Evolutionary conservation across 2,329 filamentous ascomycete species (phyloP).

Genomic region (Dryadomyces quercus-mongolicae): DNA sequence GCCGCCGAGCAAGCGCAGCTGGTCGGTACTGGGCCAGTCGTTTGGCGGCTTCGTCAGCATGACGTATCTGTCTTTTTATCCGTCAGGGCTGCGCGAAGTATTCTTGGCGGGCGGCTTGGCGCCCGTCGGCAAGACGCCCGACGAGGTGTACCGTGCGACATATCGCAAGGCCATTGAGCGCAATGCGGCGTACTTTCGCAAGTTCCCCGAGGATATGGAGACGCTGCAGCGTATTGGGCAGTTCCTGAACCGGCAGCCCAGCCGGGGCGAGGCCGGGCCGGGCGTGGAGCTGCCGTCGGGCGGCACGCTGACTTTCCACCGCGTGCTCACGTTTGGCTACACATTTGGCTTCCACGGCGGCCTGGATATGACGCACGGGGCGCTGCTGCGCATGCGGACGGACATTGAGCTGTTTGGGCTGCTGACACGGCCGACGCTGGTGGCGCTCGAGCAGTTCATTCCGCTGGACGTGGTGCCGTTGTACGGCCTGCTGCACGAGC

Average conservation of each 20-base stretch:
- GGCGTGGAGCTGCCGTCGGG: constrained; percentile 55
- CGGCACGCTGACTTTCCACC: constrained; percentile 56
- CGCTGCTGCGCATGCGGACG: constrained; percentile 55
- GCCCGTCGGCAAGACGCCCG: constrained; percentile 57
- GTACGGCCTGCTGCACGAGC: constrained; percentile 79
- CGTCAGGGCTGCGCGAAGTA: constrained; percentile 65
- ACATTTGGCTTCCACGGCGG: constrained; percentile 70
- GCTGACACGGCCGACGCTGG: constrained; percentile 59
- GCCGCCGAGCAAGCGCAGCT: constrained; percentile 49
- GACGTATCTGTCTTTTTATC: constrained; percentile 73
- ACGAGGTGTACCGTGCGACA: constrained; percentile 62
- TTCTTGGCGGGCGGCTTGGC: constrained; percentile 80
- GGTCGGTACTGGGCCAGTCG: constrained; percentile 81
- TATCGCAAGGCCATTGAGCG: constrained; percentile 59
- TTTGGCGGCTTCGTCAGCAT: constrained; percentile 82
- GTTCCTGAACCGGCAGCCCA: constrained; percentile 47
- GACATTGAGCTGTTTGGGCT: constrained; percentile 70
- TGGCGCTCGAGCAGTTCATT: constrained; percentile 52
- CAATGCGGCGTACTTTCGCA: constrained; percentile 69
- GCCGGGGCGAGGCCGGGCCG: constrained; percentile 17
- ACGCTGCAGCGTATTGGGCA: constrained; percentile 53
- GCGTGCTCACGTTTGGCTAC: constrained; percentile 69
- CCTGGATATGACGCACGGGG: constrained; percentile 60
- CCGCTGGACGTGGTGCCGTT: constrained; percentile 67
- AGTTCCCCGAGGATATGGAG: constrained; percentile 70